Conservation (phyloP, 345 rosid genomes). For the Clausena lansium region DNA sequence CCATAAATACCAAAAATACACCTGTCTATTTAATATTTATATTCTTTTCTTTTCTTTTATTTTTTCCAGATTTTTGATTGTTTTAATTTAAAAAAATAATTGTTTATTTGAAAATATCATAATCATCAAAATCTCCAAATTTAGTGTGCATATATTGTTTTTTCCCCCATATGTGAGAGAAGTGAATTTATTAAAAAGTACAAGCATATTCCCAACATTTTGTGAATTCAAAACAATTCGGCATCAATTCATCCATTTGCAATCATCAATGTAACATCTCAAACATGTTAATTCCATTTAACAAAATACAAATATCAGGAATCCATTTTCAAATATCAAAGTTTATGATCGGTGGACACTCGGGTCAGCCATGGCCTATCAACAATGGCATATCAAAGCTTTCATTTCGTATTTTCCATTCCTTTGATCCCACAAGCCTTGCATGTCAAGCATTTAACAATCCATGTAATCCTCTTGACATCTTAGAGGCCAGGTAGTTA, state of each 20-base stretch:
- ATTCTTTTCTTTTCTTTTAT: no score
- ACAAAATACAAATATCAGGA: neutral
- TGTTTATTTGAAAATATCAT: no score
- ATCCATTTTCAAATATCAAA: neutral
- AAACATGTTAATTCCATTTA: neutral
- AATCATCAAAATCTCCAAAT: no score
- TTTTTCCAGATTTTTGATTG: no score
- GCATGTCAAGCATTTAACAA: neutral
- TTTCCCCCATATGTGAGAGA: no score
- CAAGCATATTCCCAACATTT: neutral
- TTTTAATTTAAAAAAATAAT: no score
- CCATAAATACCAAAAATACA: no score
- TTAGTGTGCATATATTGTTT: no score
- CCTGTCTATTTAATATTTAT: no score
- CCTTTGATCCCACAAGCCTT: neutral
- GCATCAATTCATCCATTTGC: neutral
- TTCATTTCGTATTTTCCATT: no score
- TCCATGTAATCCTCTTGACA: neutral
- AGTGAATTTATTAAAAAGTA: no score
- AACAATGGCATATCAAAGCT: neutral
- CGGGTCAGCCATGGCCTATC: neutral
- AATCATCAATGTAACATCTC: slow-evolving; percentile 8
- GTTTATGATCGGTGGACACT: neutral
- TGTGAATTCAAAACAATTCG: neutral
- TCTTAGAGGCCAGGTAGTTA: neutral